phyloP scores from a whole-genome alignment of 1,139 yeast genomes.

The Eremothecium coryli region DNA sequence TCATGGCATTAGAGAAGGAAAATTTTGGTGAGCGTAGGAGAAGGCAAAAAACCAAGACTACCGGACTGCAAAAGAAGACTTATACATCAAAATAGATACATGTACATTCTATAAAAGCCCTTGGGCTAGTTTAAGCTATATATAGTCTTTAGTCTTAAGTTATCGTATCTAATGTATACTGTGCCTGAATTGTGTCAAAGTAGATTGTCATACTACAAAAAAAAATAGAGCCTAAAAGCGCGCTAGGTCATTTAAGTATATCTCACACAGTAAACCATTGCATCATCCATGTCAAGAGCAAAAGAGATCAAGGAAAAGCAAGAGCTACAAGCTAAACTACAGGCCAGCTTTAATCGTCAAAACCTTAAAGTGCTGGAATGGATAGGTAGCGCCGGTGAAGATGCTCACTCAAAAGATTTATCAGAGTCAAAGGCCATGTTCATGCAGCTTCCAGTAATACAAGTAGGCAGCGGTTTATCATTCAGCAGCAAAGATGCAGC shows the following conservation, averaged over 20 bases:
- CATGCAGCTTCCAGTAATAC: conserved; percentile 28
- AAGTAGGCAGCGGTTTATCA: conserved; percentile 27
- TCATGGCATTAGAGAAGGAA: conserved; percentile 89
- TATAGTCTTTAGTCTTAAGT: too few relatives aligned
- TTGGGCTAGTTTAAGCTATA: too few relatives aligned
- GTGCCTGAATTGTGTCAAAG: too few relatives aligned
- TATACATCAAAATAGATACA: too few relatives aligned
- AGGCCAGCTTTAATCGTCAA: conserved; percentile 22
- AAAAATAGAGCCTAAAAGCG: too few relatives aligned
- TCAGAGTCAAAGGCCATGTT: conserved; percentile 22
- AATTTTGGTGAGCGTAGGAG: conserved; percentile 69
- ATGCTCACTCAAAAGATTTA: conserved; percentile 15
- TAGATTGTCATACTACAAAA: too few relatives aligned
- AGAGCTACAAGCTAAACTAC: conserved; percentile 31
- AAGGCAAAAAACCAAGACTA: conserved; percentile 42
- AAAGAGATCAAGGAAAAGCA: conserved; percentile 33
- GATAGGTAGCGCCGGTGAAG: conserved; percentile 14
- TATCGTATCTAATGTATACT: too few relatives aligned
- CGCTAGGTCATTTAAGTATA: too few relatives aligned
- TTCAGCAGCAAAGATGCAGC: conserved; percentile 10
- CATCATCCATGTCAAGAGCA: too few relatives aligned
- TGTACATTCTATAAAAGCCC: too few relatives aligned
- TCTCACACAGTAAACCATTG: too few relatives aligned
- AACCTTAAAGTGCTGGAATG: conserved; percentile 24
- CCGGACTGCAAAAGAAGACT: too few relatives aligned